Base-by-base conservation (phyloP, 73 alveolate genomes). In the Paramecium pentaurelia region DNA sequence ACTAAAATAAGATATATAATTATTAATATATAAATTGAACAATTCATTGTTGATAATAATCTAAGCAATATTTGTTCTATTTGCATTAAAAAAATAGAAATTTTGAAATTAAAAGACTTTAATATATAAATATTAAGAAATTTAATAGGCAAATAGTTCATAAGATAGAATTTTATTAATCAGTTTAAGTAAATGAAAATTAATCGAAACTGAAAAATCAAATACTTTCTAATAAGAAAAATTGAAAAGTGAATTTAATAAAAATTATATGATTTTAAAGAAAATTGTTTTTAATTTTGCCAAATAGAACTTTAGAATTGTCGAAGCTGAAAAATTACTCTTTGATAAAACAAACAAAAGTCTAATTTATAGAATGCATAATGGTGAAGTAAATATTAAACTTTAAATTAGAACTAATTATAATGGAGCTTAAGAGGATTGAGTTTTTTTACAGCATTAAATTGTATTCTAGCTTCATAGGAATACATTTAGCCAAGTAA, bases 341-440 rank as follows among this genome's bases (percentile, higher is more conserved):
- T 89, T 89, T 71, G 94, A 89, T 89, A 88, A 89, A 71, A 60
- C 86, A 0, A 89, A 89, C 16, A 89, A 71, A 83, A 42, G 92
- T 71, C 84, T 64, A 28, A 89, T 89, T 6, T 89, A 71, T 51
- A 83, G 84, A 89, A 68, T 71, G 11, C 30, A 45, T n/a, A 47
- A 71, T 71, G 94, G 94, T 42, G 94, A 89, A 89, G 94, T 71
- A 89, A 18, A 59, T 20, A 28, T 42, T 6, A 4, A 20, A 5
- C 4, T 27, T 36, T 14, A 1, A 87, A 4, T 64, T 87, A 87
- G 93, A 60, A 77, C 49, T 75, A 44, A 45, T 89, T 89, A 45
- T 30, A 44, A 40, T 64, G 86, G 68, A 47, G 54, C 7, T 27
- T 89, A 14, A 89, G 94, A 89, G 88, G 86, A 25, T 71, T 71